Evolutionary conservation across 2,329 filamentous ascomycete genomes (phyloP), one percentile per base, ranked within the genome.

Genomic region (Ilyonectria robusta): DNA sequence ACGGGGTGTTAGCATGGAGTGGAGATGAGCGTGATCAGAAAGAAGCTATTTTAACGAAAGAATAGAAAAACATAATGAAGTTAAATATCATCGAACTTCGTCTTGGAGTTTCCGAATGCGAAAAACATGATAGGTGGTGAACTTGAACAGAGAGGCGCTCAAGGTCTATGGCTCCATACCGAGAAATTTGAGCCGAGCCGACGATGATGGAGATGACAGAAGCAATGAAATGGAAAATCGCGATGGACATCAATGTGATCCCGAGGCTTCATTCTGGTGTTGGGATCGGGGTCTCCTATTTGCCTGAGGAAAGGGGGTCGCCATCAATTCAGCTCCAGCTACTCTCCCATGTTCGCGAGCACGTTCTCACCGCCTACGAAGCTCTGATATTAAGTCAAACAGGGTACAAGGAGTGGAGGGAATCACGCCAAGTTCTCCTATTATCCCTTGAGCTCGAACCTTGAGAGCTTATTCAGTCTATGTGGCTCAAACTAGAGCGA

Each of bases 341-440:
- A 19, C 56, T 65, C 21, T 23, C 48, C 1, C 55, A 40, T 10
- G 57, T 65, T 29, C 62, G 62, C 1, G 48, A 61, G 42, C 61
- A 65, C 21, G 21, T 61, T 6, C 56, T 61, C 21, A 42, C 37
- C 7, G 21, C 42, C 7, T 61, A 65, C 29, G 62, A 48, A 19
- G 62, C 62, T 55, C 40, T 65, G 17, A 61, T 61, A 17, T 57
- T 57, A 6, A 17, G 55, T 31, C 62, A 31, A 29, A 21, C 61
- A 48, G 17, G 3, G 31, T 26, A 26, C 26, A 26, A 26, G 26
- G 26, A 26, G 26, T 6, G 26, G 6, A 26, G 26, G 26, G 6
- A 26, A 5, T 26, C 26, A 26, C 26, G n/a, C 19, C 0, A 53
- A 21, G 13, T 63, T 42, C 21, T 29, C 29, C 7, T n/a, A 60